Percentiles rank a stretch among this genome's conserved stretches.
Conservation (phyloP, 1,284 basidiomycete species). For the Heterobasidion occidentale region DNA sequence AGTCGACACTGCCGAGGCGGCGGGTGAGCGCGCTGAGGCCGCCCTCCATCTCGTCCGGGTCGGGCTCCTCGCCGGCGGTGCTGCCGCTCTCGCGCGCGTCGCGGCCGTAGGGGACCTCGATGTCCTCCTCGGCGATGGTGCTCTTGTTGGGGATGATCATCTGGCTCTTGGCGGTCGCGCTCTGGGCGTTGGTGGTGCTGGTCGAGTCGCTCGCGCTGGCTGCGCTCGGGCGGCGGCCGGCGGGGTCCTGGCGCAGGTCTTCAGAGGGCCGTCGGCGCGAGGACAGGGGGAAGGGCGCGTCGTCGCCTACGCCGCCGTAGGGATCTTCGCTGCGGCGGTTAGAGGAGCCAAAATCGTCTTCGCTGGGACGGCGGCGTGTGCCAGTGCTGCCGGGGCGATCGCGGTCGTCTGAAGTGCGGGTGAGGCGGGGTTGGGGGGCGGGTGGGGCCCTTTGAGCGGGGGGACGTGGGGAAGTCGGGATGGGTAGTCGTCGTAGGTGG, state of each 20-base stretch:
- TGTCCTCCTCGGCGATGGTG: constrained; percentile 92
- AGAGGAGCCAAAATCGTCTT: constrained; percentile 28
- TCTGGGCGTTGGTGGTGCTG: constrained; percentile 49
- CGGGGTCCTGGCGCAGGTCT: constrained; percentile 31
- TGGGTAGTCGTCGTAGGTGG: constrained; percentile 64
- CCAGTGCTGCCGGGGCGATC: constrained; percentile 6
- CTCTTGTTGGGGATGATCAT: constrained; percentile 94
- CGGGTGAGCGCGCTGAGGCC: constrained; percentile 17
- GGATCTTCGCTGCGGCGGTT: constrained; percentile 24
- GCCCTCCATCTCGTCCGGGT: constrained; percentile 27
- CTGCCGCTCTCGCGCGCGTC: constrained; percentile 53
- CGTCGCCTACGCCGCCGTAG: constrained; percentile 18
- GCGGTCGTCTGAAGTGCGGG: constrained; percentile 42
- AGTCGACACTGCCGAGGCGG: constrained; percentile 5
- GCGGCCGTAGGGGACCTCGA: constrained; percentile 86
- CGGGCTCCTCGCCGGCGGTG: constrained; percentile 36
- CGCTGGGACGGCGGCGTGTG: constrained; percentile 30
- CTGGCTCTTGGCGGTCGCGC: constrained; percentile 66
- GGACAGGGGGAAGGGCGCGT: neutral
- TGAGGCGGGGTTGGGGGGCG: constrained; percentile 21
- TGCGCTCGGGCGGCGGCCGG: constrained; percentile 40
- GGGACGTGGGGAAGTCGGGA: constrained; percentile 55
- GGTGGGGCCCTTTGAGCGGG: constrained; percentile 28
- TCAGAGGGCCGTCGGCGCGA: constrained; percentile 16
- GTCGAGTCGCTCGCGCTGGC: constrained; percentile 51